Conservation (phyloP, 352 stramenopile species). For the Phytophthora citrophthora region DNA sequence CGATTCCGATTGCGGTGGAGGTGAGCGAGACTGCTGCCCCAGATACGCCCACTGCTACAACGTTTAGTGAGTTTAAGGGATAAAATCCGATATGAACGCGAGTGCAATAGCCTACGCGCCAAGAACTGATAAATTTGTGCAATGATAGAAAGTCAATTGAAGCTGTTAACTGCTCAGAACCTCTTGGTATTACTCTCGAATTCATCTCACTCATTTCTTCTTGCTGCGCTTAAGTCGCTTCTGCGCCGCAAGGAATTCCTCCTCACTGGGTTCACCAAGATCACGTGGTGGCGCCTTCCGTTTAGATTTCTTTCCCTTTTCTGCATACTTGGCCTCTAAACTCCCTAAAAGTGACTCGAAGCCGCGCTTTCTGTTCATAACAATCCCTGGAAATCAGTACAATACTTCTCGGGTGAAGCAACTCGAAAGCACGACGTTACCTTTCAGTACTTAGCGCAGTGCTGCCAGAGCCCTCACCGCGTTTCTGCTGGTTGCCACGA, state of each 20-base stretch:
- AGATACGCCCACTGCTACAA: constrained; percentile 32
- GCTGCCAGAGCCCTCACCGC: constrained; percentile 35
- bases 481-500: constrained; percentile 53
- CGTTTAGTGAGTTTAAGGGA: constrained; percentile 29
- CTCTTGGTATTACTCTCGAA: neutral
- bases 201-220: constrained; percentile 33
- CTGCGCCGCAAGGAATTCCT: constrained; percentile 68
- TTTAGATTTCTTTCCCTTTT: constrained; percentile 56
- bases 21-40: constrained; percentile 29
- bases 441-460: constrained; percentile 49
- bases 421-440: constrained; percentile 22
- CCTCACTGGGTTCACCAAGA: constrained; percentile 54
- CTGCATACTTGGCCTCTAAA: constrained; percentile 70
- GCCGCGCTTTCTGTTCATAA: constrained; percentile 48
- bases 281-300: constrained; percentile 20
- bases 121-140: neutral
- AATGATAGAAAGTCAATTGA: constrained; percentile 22
- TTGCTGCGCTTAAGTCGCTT: constrained; percentile 52
- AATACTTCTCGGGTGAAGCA: neutral
- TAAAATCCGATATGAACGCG: constrained; percentile 8
- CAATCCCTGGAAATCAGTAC: constrained; percentile 9
- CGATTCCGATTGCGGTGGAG: constrained; percentile 32
- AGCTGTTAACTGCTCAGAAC: constrained; percentile 1
- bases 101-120: too few relatives aligned
- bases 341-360: constrained; percentile 66